A percentile compares a stretch with the other conserved stretches of the same genome.
phyloP scores from a whole-genome alignment of 2,329 filamentous ascomycete species.

The Setomelanomma holmii region DNA sequence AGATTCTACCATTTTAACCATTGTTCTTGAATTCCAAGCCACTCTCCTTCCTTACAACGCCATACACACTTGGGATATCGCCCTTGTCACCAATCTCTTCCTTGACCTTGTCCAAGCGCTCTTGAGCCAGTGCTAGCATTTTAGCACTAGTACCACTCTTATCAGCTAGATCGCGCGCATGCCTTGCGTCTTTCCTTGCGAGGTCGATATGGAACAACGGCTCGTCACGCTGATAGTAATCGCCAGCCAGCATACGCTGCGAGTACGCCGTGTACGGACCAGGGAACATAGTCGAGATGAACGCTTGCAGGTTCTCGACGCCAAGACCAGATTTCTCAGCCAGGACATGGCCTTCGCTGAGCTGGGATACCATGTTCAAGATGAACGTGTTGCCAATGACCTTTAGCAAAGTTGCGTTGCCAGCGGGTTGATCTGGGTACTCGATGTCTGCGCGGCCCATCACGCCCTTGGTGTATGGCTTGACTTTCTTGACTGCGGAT shows the following conservation, averaged over 20 bases:
- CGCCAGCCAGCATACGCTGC: slow-evolving; percentile 74
- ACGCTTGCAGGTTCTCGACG: slow-evolving; percentile 70
- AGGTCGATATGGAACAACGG: slow-evolving; percentile 86
- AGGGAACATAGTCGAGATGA: slow-evolving; percentile 76
- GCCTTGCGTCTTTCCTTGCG: slow-evolving; percentile 80
- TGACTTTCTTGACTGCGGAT: slow-evolving; percentile 67
- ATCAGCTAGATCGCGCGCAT: slow-evolving; percentile 73
- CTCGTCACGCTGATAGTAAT: slow-evolving; percentile 77
- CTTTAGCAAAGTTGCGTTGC: slow-evolving; percentile 75
- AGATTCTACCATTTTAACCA: too few species aligned
- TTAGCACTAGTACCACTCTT: slow-evolving; percentile 67
- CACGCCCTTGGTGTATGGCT: slow-evolving; percentile 75
- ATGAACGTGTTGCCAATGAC: slow-evolving; percentile 88
- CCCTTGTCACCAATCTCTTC: slow-evolving; percentile 72
- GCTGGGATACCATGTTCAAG: slow-evolving; percentile 78
- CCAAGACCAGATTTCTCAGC: slow-evolving; percentile 84
- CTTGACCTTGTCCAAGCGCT: slow-evolving; percentile 71
- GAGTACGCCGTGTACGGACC: slow-evolving; percentile 79
- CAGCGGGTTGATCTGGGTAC: slow-evolving; percentile 71
- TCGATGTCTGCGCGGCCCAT: slow-evolving; percentile 74
- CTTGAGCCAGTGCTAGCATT: slow-evolving; percentile 71
- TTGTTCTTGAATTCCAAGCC: slow-evolving; percentile 73
- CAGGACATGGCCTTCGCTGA: slow-evolving; percentile 78
- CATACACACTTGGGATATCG: slow-evolving; percentile 85
- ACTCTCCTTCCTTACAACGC: slow-evolving; percentile 75